Percentiles rank a stretch among this genome's conserved stretches.
Evolutionary conservation across 2,329 filamentous ascomycete genomes (phyloP).

Genomic region (Cladosporium colombiae): DNA sequence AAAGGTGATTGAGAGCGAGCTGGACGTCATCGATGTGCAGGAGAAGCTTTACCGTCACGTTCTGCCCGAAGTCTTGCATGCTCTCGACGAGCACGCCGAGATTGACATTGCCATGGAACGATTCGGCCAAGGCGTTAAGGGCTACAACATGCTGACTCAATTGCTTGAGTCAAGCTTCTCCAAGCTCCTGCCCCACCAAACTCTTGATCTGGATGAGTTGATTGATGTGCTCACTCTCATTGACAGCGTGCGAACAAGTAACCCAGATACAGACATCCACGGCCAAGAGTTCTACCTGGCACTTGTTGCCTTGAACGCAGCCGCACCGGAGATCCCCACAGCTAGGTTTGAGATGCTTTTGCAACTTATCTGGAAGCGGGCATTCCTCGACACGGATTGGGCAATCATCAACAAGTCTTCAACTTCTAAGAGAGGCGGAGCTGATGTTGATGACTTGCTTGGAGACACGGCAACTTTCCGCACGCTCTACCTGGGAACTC

Average conservation of each 20-base stretch:
- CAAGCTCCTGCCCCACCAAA: constrained; percentile 69
- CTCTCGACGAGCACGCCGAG: constrained; percentile 78
- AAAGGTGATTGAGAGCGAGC: constrained; percentile 49
- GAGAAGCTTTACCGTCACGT: constrained; percentile 74
- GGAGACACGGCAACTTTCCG: constrained; percentile 37
- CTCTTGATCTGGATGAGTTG: constrained; percentile 59
- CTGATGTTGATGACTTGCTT: constrained; percentile 63
- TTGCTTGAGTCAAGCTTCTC: constrained; percentile 71
- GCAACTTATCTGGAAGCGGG: constrained; percentile 81
- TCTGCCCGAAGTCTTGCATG: constrained; percentile 64
- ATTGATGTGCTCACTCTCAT: constrained; percentile 82
- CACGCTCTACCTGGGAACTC: constrained; percentile 48
- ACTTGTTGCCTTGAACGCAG: constrained; percentile 57
- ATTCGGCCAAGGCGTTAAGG: constrained; percentile 45
- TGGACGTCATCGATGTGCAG: constrained; percentile 76
- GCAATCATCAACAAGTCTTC: constrained; percentile 73
- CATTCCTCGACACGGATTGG: constrained; percentile 86
- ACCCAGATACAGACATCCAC: constrained; percentile 52
- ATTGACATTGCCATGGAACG: constrained; percentile 73
- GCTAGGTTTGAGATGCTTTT: constrained; percentile 59
- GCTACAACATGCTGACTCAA: constrained; percentile 65
- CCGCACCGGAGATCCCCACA: constrained; percentile 53
- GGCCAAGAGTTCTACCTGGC: constrained; percentile 73
- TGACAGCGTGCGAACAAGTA: constrained; percentile 48
- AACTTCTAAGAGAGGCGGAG: constrained; percentile 61